Conservation (phyloP, 2,329 filamentous ascomycete genomes). For the Botryosphaeria agaves region DNA sequence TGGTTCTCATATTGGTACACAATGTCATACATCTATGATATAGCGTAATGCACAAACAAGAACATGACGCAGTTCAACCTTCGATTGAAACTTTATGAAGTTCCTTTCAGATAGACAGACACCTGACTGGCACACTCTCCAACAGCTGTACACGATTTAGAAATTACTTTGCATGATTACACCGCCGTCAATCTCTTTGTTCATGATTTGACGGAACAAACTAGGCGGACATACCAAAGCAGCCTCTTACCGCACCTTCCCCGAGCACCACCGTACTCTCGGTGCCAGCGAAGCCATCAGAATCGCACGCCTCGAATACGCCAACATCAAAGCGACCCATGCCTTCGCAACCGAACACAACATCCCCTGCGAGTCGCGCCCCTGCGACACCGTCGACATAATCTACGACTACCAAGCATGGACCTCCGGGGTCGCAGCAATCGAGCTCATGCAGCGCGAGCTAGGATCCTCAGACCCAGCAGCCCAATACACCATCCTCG, state of each 20-base stretch:
- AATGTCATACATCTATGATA: too few species aligned
- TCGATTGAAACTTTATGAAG: too few species aligned
- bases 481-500: neutral
- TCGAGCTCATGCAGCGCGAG: constrained; percentile 27
- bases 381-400: constrained; percentile 39
- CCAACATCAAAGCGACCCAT: constrained; percentile 36
- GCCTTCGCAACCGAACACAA: constrained; percentile 29
- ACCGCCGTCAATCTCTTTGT: too few species aligned
- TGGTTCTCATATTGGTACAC: too few species aligned
- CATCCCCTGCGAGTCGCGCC: constrained; percentile 32
- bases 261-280: constrained; percentile 25
- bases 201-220: too few species aligned
- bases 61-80: too few species aligned
- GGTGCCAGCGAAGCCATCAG: constrained; percentile 31
- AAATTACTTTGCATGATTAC: too few species aligned
- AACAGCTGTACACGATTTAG: too few species aligned
- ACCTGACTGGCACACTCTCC: too few species aligned
- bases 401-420: constrained; percentile 34
- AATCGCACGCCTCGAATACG: constrained; percentile 22
- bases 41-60: too few species aligned
- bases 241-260: constrained; percentile 33
- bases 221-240: constrained; percentile 33
- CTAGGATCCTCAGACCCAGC: constrained; percentile 25
- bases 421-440: constrained; percentile 18
- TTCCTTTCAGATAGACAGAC: too few species aligned